Conservation (phyloP, 2,329 filamentous ascomycete species). For the Penicillium nordicum region DNA sequence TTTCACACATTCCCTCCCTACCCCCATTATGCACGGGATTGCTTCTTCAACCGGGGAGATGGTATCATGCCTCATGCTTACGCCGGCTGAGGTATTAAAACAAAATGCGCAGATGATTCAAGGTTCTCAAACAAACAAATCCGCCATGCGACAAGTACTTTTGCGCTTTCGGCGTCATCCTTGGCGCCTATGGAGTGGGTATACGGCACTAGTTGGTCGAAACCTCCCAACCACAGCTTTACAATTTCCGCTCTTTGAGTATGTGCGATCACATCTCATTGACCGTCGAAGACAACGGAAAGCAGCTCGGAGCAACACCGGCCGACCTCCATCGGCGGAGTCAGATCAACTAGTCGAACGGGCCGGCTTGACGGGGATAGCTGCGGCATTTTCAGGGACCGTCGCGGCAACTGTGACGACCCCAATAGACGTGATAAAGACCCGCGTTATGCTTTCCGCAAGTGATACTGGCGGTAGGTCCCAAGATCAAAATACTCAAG, state of each 20-base stretch:
- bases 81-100: conserved; percentile 86
- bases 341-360: conserved; percentile 57
- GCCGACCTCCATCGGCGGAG: conserved; percentile 7
- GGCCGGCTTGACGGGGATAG: conserved; percentile 66
- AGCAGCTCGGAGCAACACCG: conserved; percentile 5
- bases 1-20: conserved; percentile 52
- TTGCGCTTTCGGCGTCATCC: conserved; percentile 55
- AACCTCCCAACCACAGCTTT: conserved; percentile 85
- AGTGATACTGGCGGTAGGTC: conserved; percentile 23
- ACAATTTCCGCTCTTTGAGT: conserved; percentile 85
- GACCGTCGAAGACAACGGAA: conserved; percentile 40
- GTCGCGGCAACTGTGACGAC: conserved; percentile 79
- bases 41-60: conserved; percentile 76
- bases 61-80: conserved; percentile 80
- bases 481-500: neutral
- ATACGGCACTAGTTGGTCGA: conserved; percentile 73
- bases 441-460: conserved; percentile 76
- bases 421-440: conserved; percentile 86
- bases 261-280: conserved; percentile 56
- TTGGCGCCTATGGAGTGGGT: conserved; percentile 63
- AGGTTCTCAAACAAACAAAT: conserved; percentile 28
- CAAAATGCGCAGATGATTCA: conserved; percentile 85
- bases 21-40: conserved; percentile 66
- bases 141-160: conserved; percentile 57
- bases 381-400: conserved; percentile 70